phyloP scores from a whole-genome alignment of 1,284 basidiomycete genomes.

The Stereum hirsutum region DNA sequence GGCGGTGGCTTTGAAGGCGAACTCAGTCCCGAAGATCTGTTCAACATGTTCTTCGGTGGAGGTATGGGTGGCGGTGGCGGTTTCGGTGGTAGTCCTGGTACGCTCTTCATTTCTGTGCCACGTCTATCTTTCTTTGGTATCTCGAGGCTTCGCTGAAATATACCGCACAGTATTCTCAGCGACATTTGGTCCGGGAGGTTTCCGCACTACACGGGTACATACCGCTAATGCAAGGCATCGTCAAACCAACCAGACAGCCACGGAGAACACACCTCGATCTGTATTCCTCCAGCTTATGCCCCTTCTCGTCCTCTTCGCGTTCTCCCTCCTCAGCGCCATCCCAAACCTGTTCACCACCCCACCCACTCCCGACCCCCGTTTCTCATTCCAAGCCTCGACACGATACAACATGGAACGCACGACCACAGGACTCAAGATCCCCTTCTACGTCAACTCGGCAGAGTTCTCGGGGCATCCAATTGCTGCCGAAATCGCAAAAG shows the following conservation, averaged over 20 bases:
- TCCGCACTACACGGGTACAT: conserved; percentile 53
- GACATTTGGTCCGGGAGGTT: conserved; percentile 70
- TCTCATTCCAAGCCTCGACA: conserved; percentile 56
- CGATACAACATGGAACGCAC: conserved; percentile 57
- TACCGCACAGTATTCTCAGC: conserved; percentile 55
- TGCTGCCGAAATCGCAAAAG: conserved; percentile 56
- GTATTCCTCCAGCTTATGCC: conserved; percentile 81
- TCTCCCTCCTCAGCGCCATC: conserved; percentile 81
- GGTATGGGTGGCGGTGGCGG: conserved; percentile 39
- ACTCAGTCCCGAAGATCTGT: conserved; percentile 91
- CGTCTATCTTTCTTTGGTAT: conserved; percentile 1
- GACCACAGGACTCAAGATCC: conserved; percentile 62
- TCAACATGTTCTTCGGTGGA: conserved; percentile 96
- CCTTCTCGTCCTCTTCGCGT: conserved; percentile 72
- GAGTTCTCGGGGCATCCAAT: conserved; percentile 81
- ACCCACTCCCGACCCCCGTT: conserved; percentile 72
- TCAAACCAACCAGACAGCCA: conserved; percentile 24
- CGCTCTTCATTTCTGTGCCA: conserved; percentile 3
- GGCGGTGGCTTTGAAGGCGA: conserved; percentile 62
- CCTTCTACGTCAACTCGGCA: conserved; percentile 79
- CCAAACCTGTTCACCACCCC: conserved; percentile 66
- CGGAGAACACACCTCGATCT: conserved; percentile 48
- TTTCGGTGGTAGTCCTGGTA: conserved; percentile 44
- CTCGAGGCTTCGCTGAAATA: neutral
- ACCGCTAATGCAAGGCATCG: conserved; percentile 22